Evolutionary conservation across 768 basidiomycete species (phyloP).

Genomic region (Mycena sanguinolenta): DNA sequence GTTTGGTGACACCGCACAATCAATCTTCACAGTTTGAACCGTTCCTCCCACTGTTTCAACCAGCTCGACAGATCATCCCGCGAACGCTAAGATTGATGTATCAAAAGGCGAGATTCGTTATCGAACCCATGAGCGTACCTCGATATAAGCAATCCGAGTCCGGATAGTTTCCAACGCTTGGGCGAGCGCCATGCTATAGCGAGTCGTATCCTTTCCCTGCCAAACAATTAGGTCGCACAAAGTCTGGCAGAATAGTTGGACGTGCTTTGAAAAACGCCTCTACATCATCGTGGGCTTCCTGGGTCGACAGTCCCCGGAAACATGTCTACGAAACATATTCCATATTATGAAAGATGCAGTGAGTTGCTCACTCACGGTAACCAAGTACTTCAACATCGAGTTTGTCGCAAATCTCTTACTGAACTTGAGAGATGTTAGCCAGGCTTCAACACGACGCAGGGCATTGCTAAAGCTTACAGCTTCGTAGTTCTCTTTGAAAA

Average conservation of each 20-base stretch:
- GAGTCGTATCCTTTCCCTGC: conserved; percentile 59
- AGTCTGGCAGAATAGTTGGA: not conserved
- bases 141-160: conserved; percentile 59
- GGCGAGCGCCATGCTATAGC: conserved; percentile 58
- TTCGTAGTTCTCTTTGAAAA: conserved; percentile 65
- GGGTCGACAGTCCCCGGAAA: conserved; percentile 52
- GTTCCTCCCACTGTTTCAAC: conserved; percentile 28
- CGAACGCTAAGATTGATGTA: conserved; percentile 10
- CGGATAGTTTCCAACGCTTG: conserved; percentile 65
- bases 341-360: no score
- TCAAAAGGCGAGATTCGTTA: not conserved
- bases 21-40: no score
- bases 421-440: conserved; percentile 44
- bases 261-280: conserved; percentile 49
- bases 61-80: conserved; percentile 12
- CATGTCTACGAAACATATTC: conserved; percentile 6
- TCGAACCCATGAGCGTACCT: conserved; percentile 44
- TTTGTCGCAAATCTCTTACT: conserved; percentile 63
- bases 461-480: conserved; percentile 45
- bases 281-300: conserved; percentile 59
- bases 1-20: no score
- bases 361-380: conserved; percentile 6
- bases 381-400: conserved; percentile 40
- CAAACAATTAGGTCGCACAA: not conserved
- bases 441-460: not conserved